phyloP scores from a whole-genome alignment of 345 rosid species.

The Trapa incisa region DNA sequence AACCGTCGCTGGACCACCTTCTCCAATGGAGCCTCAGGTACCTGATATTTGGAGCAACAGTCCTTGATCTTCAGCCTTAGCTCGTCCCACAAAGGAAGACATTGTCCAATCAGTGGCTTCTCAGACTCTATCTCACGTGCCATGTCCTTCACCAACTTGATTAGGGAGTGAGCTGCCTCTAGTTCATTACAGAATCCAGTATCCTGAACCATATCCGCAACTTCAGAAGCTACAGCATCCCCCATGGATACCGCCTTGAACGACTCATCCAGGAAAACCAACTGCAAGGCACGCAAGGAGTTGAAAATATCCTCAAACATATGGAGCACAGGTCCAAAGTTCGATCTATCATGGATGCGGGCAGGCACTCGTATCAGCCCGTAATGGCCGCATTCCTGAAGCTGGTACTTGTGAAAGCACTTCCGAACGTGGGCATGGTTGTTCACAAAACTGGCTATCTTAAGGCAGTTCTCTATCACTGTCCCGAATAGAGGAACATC shows the following conservation, averaged over 20 bases:
- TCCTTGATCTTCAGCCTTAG: conserved; percentile 65
- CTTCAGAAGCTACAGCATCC: conserved; percentile 62
- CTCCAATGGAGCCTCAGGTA: conserved; percentile 61
- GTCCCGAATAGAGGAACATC: conserved; percentile 65
- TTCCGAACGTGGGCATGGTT: conserved; percentile 44
- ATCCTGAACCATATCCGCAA: conserved; percentile 67
- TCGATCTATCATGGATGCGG: conserved; percentile 31
- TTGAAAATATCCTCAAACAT: conserved; percentile 72
- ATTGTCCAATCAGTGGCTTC: conserved; percentile 85
- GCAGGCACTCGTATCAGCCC: conserved; percentile 55
- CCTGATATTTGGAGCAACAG: conserved; percentile 74
- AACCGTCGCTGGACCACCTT: conserved; percentile 73
- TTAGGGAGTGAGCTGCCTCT: conserved; percentile 66
- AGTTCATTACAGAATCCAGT: conserved; percentile 82
- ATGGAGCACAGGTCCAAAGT: conserved; percentile 30
- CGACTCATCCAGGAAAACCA: conserved; percentile 65
- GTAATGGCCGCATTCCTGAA: conserved; percentile 57
- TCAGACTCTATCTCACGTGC: conserved; percentile 71
- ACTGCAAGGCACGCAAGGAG: conserved; percentile 61
- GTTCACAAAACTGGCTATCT: conserved; percentile 65
- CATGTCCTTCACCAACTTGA: conserved; percentile 76
- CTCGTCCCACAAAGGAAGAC: conserved; percentile 86
- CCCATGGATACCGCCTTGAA: conserved; percentile 62
- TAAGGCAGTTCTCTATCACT: conserved; percentile 48
- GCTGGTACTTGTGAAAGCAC: conserved; percentile 60